Evolutionary conservation across 225 moss, liverwort and hornwort species (phyloP), one percentile per base, ranked within the genome.

Genomic region (Marchantia polymorpha): DNA sequence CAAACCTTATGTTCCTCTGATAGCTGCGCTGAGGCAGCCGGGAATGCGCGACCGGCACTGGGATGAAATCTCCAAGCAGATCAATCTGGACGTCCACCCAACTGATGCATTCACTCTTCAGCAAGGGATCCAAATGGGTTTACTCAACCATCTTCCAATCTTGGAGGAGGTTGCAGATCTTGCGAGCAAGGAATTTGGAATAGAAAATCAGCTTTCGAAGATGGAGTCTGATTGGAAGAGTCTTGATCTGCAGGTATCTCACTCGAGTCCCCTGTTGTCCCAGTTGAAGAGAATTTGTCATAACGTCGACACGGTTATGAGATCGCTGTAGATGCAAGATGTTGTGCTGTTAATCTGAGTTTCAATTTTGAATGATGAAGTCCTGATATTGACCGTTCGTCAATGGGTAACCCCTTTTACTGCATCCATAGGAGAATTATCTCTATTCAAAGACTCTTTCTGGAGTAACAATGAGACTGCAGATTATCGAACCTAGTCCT

Each of bases 21-120:
- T 96, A 83, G 86, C 84, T 50, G 93, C 90, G 52, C 64, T 96
- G 31, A 90, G 89, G 22, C 89, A 91, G 81, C 76, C 88, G 69
- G 93, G 95, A 13, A 93, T 96, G 93, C 85, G 76, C 52, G 90
- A 92, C n/a, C 85, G 91, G 55, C 95, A 96, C 77, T 96, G 95
- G 95, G 85, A 96, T 66, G 83, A 81, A 0, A 86, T 96, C 66
- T 91, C 88, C 7, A 78, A 39, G 30, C 65, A 56, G 0, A 85
- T 93, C 14, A 87, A 86, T 17, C 26, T 92, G 80, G 84, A 71
- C 26, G 5, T 96, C 66, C 75, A 77, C 30, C 91, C 93, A 73
- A 85, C 74, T 26, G 31, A 75, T 61, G 46, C 76, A 10, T 93
- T 95, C 51, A 92, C 89, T 52, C 80, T 95, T 25, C 77, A 81